These are phyloP conservation scores for Teunomyces kruisii DNA, from an alignment of 805 yeast species.

Conservation along the genomic window DNA sequence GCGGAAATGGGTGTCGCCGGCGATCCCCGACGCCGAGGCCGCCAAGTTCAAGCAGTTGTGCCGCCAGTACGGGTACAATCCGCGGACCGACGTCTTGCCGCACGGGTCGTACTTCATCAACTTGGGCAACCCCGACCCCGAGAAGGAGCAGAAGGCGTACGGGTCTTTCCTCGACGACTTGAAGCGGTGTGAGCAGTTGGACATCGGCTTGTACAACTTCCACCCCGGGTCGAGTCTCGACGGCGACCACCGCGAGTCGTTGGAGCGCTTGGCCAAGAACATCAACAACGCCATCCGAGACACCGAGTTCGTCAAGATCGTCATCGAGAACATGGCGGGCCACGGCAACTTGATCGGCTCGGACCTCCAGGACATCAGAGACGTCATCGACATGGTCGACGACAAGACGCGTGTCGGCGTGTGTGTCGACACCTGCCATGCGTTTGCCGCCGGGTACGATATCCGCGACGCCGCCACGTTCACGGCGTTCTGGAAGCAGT, in stretches of 20 bases:
- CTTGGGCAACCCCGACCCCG: constrained; percentile 84
- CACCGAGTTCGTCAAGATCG: constrained; percentile 80
- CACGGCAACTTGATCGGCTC: constrained; percentile 91
- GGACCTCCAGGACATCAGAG: constrained; percentile 67
- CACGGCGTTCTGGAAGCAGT: constrained; percentile 69
- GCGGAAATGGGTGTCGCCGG: constrained; percentile 87
- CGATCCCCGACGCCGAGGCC: constrained; percentile 65
- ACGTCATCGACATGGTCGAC: constrained; percentile 75
- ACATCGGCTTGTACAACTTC: constrained; percentile 84
- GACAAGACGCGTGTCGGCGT: constrained; percentile 88
- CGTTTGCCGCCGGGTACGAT: constrained; percentile 96
- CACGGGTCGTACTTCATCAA: constrained; percentile 95
- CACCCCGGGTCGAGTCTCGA: constrained; percentile 91
- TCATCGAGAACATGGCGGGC: constrained; percentile 97
- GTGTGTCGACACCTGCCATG: constrained; percentile 94
- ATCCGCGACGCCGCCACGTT: constrained; percentile 59
- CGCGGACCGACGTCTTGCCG: constrained; percentile 79
- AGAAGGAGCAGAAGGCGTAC: constrained; percentile 73
- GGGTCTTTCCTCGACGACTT: constrained; percentile 83
- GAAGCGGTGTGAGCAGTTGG: constrained; percentile 78
- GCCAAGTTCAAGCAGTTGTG: constrained; percentile 64
- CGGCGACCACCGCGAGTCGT: constrained; percentile 60
- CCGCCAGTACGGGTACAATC: constrained; percentile 61
- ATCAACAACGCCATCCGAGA: constrained; percentile 75
- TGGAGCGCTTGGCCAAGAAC: constrained; percentile 69